Conservation (phyloP, 75 land plant genomes). For the Larix kaempferi region DNA sequence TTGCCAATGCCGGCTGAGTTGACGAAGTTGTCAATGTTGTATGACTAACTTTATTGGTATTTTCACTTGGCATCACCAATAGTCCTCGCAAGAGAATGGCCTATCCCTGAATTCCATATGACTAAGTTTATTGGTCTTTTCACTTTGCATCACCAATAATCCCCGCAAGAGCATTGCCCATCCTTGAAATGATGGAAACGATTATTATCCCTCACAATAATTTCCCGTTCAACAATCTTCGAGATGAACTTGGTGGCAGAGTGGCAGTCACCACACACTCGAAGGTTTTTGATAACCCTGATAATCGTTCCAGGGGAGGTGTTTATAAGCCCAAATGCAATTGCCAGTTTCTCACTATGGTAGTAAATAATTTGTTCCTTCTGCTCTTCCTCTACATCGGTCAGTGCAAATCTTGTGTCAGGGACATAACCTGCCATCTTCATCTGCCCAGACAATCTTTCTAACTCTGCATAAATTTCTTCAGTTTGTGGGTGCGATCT, state of each 20-base stretch:
- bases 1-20: no score
- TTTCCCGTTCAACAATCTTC: slow-evolving; percentile 14
- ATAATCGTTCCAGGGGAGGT: slow-evolving; percentile 9
- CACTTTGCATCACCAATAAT: slow-evolving; percentile 5
- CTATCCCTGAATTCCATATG: no score
- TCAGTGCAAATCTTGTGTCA: slow-evolving; percentile 7
- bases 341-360: slow-evolving; percentile 17
- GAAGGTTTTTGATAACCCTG: slow-evolving; percentile 13
- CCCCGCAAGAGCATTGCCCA: slow-evolving; percentile 19
- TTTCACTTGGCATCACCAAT: no score
- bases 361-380: slow-evolving; percentile 5
- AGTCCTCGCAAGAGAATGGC: no score
- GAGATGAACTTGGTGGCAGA: slow-evolving; percentile 18
- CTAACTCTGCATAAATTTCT: background rate
- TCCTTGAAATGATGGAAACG: slow-evolving; percentile 19
- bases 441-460: background rate
- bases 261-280: slow-evolving; percentile 21
- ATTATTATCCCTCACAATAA: slow-evolving; percentile 13
- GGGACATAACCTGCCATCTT: background rate
- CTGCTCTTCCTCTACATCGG: slow-evolving; percentile 5
- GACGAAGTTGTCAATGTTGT: no score
- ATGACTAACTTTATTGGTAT: no score
- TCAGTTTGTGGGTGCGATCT: background rate
- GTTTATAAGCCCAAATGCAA: slow-evolving; percentile 17
- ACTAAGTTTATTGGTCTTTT: no score